These are phyloP conservation scores for Blastocystis sp. DNA, from an alignment of 352 stramenopile genomes.

Conservation along the genomic window DNA sequence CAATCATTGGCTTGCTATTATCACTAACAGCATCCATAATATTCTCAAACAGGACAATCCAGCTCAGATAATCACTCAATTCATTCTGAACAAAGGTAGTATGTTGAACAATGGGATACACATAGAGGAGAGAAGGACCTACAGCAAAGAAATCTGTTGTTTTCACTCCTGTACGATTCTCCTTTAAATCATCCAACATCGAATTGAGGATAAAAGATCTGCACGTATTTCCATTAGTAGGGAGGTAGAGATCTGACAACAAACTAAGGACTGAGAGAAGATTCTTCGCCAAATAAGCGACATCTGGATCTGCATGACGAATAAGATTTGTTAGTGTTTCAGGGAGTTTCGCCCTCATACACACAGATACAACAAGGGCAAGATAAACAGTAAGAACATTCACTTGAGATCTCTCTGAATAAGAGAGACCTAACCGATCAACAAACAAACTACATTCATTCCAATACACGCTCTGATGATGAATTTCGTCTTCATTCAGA, in stretches of 20 bases:
- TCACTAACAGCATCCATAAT: conserved; percentile 10
- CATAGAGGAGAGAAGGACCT: not conserved
- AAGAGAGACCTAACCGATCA: not conserved
- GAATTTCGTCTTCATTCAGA: conserved; percentile 9
- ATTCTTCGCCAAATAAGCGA: not conserved
- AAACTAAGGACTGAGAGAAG: not conserved
- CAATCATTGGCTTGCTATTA: not conserved
- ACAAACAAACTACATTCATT: conserved; percentile 36
- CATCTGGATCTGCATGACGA: not conserved
- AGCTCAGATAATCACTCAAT: conserved; percentile 13
- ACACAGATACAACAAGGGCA: not conserved
- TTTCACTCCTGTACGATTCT: not conserved
- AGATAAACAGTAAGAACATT: conserved; percentile 45
- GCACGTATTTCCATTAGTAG: not conserved
- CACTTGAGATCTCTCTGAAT: not conserved
- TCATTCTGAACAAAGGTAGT: not conserved
- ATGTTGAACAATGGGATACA: conserved; percentile 46
- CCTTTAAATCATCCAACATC: not conserved
- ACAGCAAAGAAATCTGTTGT: not conserved
- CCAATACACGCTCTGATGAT: not conserved
- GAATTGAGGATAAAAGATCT: not conserved
- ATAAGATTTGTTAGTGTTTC: not conserved
- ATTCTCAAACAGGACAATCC: conserved; percentile 23
- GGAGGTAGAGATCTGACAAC: conserved; percentile 10
- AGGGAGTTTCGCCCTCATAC: conserved; percentile 9